phyloP scores from a whole-genome alignment of 768 basidiomycete genomes.

The Zangia roseola region DNA sequence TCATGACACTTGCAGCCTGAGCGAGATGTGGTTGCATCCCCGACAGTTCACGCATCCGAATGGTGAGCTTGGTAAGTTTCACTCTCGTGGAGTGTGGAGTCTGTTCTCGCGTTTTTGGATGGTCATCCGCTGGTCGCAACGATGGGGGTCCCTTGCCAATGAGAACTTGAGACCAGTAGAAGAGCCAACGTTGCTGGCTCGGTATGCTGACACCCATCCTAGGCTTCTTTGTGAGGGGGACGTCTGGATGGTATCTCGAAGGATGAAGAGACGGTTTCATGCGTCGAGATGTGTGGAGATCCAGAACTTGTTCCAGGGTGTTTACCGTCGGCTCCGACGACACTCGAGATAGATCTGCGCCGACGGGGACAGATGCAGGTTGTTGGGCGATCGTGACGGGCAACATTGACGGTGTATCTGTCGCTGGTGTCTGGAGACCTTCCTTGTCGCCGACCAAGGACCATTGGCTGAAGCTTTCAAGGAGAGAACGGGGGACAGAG shows the following conservation, averaged over 20 bases:
- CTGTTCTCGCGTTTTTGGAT: constrained; percentile 11
- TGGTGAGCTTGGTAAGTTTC: constrained; percentile 51
- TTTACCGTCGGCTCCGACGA: constrained; percentile 25
- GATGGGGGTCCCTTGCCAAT: constrained; percentile 51
- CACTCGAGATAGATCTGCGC: constrained; percentile 9
- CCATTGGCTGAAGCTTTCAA: constrained; percentile 20
- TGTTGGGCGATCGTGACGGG: not conserved
- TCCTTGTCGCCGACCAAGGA: constrained; percentile 22
- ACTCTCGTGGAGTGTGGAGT: constrained; percentile 40
- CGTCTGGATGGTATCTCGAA: constrained; percentile 11
- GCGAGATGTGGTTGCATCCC: constrained; percentile 50
- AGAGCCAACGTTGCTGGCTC: constrained; percentile 74
- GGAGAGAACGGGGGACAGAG: constrained; percentile 13
- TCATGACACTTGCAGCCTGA: constrained; percentile 54
- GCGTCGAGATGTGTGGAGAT: constrained; percentile 65
- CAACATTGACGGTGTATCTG: not conserved
- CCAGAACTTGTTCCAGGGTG: constrained; percentile 55
- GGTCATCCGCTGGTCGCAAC: constrained; percentile 38
- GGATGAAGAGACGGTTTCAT: constrained; percentile 47
- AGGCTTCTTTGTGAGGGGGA: constrained; percentile 27
- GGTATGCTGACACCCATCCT: constrained; percentile 76
- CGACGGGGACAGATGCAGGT: not conserved
- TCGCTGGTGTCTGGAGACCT: constrained; percentile 10
- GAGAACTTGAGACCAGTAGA: constrained; percentile 74
- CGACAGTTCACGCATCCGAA: constrained; percentile 61